Percentiles rank a stretch among this genome's conserved stretches.
phyloP scores from a whole-genome alignment of 108 stramenopile genomes.

The Stephanodiscus triporus region DNA sequence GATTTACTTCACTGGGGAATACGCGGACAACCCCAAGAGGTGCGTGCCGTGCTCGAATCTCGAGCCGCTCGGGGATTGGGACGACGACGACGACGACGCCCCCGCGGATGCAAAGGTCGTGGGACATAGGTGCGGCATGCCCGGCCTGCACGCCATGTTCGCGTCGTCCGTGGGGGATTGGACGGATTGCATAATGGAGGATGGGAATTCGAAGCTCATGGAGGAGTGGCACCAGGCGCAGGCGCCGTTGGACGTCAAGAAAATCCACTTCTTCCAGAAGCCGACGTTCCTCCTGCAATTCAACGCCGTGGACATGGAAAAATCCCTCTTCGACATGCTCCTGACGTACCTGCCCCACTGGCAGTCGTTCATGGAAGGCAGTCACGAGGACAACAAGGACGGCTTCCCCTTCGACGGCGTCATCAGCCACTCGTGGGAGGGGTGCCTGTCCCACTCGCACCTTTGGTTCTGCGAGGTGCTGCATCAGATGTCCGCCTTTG shows the following conservation, averaged over 20 bases:
- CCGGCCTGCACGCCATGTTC: constrained; percentile 43
- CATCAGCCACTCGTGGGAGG: constrained; percentile 35
- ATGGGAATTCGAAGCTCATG: constrained; percentile 29
- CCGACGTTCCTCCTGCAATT: constrained; percentile 45
- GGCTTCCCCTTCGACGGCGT: constrained; percentile 39
- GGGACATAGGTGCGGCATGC: constrained; percentile 40
- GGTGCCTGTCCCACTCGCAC: constrained; percentile 36
- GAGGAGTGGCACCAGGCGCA: constrained; percentile 34
- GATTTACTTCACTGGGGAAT: constrained; percentile 39
- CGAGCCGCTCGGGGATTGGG: constrained; percentile 18
- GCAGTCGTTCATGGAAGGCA: constrained; percentile 12
- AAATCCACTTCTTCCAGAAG: constrained; percentile 41
- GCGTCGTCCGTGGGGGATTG: constrained; percentile 47
- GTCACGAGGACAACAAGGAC: not conserved
- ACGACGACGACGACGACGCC: not conserved
- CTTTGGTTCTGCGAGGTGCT: constrained; percentile 44
- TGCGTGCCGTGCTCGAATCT: constrained; percentile 39
- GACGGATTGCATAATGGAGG: constrained; percentile 31
- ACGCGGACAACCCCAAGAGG: constrained; percentile 14
- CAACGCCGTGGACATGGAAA: constrained; percentile 33
- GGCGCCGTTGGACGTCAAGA: constrained; percentile 23
- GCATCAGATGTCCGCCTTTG: constrained; percentile 50
- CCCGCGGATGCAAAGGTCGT: constrained; percentile 17
- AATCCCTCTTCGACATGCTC: constrained; percentile 40
- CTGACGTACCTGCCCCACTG: constrained; percentile 42